Base-by-base conservation (phyloP, 768 basidiomycete genomes). In the Antrodiella citrinella region DNA sequence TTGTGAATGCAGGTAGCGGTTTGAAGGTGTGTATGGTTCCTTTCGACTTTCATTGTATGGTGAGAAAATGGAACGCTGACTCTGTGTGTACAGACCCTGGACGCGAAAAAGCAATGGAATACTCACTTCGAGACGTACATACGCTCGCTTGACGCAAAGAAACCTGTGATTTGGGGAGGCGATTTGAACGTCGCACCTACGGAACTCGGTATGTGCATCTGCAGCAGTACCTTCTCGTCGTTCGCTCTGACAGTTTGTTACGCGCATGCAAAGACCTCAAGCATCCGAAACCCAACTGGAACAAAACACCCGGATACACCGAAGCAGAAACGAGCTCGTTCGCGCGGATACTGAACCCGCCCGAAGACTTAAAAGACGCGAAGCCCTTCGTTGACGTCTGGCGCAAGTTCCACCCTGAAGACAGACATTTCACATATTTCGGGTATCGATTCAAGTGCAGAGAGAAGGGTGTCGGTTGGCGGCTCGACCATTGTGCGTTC, bases 171-270 rank as follows among this genome's bases (percentile, higher is more conserved):
- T 49, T 93, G 91, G 91, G 73, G 76, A 10, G 91, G 91, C 4
- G 91, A 94, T 65, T 60, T 93, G 50, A 94, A 94, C 53, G 87
- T 91, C 40, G 88, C 91, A 3, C 88, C 88, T 2, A 88, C 88
- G 0, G 81, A 73, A 44, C 69, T 76, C 47, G 88, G 87, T 84
- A 38, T 38, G 20, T 56, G 4, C 39, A 45, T 46, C 40, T 21
- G 12, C 49, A 35, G 25, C 25, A 43, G 25, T 1, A 21, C n/a
- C 9, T 11, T 25, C 24, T 22, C 41, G n/a, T 19, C 3, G 4
- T 57, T 46, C 26, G n/a, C 49, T 21, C 35, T 15, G 13, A 50
- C 35, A n/a, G 25, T 26, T 11, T 15, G 20, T 9, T 15, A 44
- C 43, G 3, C 41, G 19, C 23, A 38, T 40, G 19, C 1, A 15